These are phyloP conservation scores for Cyclostephanos tholiformis DNA, from an alignment of 108 stramenopile genomes.

Conservation along the genomic window DNA sequence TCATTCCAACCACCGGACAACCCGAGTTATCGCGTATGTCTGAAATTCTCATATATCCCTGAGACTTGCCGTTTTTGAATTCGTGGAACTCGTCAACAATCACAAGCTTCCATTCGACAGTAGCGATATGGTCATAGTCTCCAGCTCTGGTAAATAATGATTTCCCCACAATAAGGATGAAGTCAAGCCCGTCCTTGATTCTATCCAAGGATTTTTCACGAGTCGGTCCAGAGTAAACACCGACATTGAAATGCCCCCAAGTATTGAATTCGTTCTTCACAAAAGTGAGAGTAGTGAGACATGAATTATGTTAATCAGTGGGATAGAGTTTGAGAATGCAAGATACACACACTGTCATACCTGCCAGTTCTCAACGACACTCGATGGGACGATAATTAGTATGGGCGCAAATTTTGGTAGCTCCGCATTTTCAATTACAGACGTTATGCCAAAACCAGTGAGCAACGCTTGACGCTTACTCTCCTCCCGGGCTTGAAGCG, in stretches of 20 bases:
- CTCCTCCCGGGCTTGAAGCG: slow-evolving; percentile 25
- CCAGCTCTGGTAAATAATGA: slow-evolving; percentile 48
- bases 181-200: slow-evolving; percentile 56
- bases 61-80: slow-evolving; percentile 57
- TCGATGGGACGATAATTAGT: slow-evolving; percentile 76
- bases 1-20: slow-evolving; percentile 55
- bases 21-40: slow-evolving; percentile 33
- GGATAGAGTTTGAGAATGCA: background rate
- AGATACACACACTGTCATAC: slow-evolving; percentile 17
- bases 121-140: slow-evolving; percentile 46
- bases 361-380: slow-evolving; percentile 72
- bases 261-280: slow-evolving; percentile 63
- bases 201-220: slow-evolving; percentile 56
- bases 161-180: slow-evolving; percentile 71
- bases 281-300: background rate
- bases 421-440: slow-evolving; percentile 14
- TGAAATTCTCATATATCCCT: slow-evolving; percentile 28
- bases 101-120: slow-evolving; percentile 74
- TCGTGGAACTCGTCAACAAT: slow-evolving; percentile 88
- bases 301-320: background rate
- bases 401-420: slow-evolving; percentile 60
- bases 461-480: slow-evolving; percentile 36
- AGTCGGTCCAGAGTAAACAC: slow-evolving; percentile 39
- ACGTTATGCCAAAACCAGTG: slow-evolving; percentile 18
- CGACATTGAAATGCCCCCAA: slow-evolving; percentile 82